Percentiles rank a stretch among this genome's conserved stretches.
Evolutionary conservation across 257 asterid species (phyloP).

Genomic region (Nicotiana benthamiana): DNA sequence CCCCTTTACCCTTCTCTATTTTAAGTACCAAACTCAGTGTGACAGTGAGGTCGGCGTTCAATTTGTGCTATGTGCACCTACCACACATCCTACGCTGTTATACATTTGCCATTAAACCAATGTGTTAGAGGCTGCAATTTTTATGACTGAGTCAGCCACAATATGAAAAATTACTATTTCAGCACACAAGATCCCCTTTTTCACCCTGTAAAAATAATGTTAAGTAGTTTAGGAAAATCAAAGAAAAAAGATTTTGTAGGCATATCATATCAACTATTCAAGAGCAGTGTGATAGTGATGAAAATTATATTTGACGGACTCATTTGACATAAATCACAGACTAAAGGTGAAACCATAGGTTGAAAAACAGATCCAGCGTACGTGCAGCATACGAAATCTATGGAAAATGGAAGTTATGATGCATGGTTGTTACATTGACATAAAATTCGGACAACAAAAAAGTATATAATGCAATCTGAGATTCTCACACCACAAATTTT

Average conservation of each 20-base stretch:
- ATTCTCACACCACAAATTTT: neutral
- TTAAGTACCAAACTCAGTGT: too few relatives aligned
- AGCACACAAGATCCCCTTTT: neutral
- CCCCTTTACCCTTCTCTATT: too few relatives aligned
- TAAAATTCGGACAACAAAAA: neutral
- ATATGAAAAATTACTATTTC: neutral
- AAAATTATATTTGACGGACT: neutral
- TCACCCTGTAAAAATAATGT: neutral
- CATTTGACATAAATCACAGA: neutral
- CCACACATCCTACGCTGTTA: too few relatives aligned
- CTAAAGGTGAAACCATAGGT: neutral
- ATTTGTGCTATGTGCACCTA: too few relatives aligned
- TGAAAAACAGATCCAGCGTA: neutral
- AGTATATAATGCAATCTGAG: neutral
- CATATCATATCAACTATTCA: too few relatives aligned
- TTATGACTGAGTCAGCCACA: neutral
- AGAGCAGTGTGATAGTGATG: neutral
- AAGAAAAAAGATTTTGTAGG: neutral
- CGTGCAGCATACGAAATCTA: neutral
- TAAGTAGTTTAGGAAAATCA: neutral
- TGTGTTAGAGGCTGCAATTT: neutral
- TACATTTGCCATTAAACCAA: too few relatives aligned
- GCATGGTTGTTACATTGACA: neutral
- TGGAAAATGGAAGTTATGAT: neutral
- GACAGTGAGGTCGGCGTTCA: too few relatives aligned